Conservation (phyloP, 257 asterid species). For the Penstemon eatonii region DNA sequence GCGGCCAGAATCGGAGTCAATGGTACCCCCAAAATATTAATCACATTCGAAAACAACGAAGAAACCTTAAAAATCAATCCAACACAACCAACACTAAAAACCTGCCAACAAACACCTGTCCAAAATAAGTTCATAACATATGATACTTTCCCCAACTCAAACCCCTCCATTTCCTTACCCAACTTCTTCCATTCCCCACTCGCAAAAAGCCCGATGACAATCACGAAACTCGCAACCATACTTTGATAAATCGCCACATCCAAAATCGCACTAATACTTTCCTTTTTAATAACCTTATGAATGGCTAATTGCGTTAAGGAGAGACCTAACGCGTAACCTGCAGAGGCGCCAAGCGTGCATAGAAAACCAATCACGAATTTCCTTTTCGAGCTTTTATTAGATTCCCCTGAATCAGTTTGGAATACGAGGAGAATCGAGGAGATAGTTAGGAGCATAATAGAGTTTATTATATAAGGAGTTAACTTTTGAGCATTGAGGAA, state of each 20-base stretch:
- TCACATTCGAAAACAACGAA: constrained; percentile 69
- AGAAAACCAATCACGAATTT: constrained; percentile 42
- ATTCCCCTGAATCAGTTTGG: constrained; percentile 39
- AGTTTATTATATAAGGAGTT: constrained; percentile 69
- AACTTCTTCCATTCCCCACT: constrained; percentile 65
- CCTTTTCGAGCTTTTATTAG: constrained; percentile 25
- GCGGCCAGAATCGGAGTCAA: constrained; percentile 67
- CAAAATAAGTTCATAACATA: constrained; percentile 59
- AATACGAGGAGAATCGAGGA: constrained; percentile 60
- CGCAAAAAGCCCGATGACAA: constrained; percentile 49
- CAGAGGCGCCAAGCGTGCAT: constrained; percentile 54
- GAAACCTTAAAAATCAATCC: constrained; percentile 67
- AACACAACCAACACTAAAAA: constrained; percentile 42
- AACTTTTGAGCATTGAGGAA: constrained; percentile 61
- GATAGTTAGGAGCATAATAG: constrained; percentile 54
- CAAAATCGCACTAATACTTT: constrained; percentile 35
- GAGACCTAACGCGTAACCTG: constrained; percentile 49
- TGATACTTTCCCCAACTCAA: constrained; percentile 39
- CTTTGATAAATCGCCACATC: constrained; percentile 44
- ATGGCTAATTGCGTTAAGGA: constrained; percentile 50
- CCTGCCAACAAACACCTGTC: constrained; percentile 73
- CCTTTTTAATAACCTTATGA: constrained; percentile 42
- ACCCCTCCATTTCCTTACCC: constrained; percentile 52
- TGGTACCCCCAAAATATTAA: constrained; percentile 65
- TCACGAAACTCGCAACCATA: constrained; percentile 31